Evolutionary conservation across 768 basidiomycete genomes (phyloP).

Genomic region (Suillus discolor): DNA sequence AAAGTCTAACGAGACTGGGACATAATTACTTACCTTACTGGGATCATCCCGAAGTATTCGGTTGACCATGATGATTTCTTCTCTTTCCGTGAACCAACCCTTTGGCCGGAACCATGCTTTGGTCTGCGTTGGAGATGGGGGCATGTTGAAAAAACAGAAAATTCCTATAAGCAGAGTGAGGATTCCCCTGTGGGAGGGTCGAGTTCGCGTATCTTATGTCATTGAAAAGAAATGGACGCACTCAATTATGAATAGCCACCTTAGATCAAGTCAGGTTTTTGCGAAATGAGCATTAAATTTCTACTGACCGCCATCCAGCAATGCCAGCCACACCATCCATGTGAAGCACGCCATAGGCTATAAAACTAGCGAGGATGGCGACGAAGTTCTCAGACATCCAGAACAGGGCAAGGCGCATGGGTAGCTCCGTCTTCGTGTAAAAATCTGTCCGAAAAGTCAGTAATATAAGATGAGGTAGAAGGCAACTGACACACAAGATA

Average conservation of each 20-base stretch:
- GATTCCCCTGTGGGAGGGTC: conserved; percentile 37
- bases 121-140: conserved; percentile 62
- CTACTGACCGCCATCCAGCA: conserved; percentile 51
- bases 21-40: conserved; percentile 46
- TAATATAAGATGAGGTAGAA: not conserved
- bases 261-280: conserved; percentile 13
- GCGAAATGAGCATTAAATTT: not conserved
- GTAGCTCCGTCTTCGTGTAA: conserved; percentile 62
- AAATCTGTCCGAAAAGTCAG: conserved; percentile 31
- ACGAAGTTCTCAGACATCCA: conserved; percentile 53
- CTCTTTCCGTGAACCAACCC: conserved; percentile 65
- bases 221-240: conserved; percentile 39
- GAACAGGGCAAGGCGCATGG: conserved; percentile 56
- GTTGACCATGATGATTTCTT: conserved; percentile 62
- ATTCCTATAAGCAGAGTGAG: conserved; percentile 55
- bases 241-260: conserved; percentile 64
- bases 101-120: conserved; percentile 58
- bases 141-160: conserved; percentile 58
- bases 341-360: conserved; percentile 62
- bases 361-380: conserved; percentile 51
- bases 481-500: conserved; percentile 47
- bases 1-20: not conserved
- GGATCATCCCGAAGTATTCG: conserved; percentile 68
- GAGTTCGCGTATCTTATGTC: conserved; percentile 41
- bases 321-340: conserved; percentile 56